Conservation (phyloP, 1,139 yeast species). For the Kodamaea ohmeri region DNA sequence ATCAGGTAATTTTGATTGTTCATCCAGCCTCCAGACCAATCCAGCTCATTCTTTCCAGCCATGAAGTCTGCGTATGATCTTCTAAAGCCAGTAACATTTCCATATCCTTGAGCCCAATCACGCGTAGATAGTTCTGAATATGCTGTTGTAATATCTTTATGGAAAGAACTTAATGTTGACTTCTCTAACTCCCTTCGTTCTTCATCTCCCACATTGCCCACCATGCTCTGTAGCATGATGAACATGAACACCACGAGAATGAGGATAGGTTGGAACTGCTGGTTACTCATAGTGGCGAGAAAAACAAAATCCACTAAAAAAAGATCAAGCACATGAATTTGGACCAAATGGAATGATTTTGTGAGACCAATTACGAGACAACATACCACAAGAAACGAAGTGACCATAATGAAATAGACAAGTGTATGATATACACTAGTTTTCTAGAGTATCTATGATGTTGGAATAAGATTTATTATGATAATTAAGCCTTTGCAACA, state of each 20-base stretch:
- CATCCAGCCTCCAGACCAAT: constrained; percentile 65
- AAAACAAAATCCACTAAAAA: neutral
- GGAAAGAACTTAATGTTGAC: neutral
- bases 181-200: constrained; percentile 1
- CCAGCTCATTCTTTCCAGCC: constrained; percentile 39
- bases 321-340: neutral
- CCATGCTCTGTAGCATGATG: constrained; percentile 32
- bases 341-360: neutral
- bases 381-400: no score
- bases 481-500: no score
- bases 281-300: constrained; percentile 2
- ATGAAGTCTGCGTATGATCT: constrained; percentile 58
- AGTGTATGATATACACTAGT: no score
- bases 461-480: no score
- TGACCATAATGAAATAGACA: no score
- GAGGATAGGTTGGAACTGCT: constrained; percentile 8
- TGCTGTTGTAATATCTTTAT: neutral
- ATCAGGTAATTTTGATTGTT: constrained; percentile 55
- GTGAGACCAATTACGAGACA: no score
- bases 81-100: constrained; percentile 70
- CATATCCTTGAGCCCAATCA: constrained; percentile 55
- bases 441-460: no score
- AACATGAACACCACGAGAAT: constrained; percentile 34
- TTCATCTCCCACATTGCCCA: constrained; percentile 5
- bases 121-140: constrained; percentile 34